Evolutionary conservation across 2,329 filamentous ascomycete genomes (phyloP), one percentile per base, ranked within the genome.

Genomic region (Nigrospora sphaerica): DNA sequence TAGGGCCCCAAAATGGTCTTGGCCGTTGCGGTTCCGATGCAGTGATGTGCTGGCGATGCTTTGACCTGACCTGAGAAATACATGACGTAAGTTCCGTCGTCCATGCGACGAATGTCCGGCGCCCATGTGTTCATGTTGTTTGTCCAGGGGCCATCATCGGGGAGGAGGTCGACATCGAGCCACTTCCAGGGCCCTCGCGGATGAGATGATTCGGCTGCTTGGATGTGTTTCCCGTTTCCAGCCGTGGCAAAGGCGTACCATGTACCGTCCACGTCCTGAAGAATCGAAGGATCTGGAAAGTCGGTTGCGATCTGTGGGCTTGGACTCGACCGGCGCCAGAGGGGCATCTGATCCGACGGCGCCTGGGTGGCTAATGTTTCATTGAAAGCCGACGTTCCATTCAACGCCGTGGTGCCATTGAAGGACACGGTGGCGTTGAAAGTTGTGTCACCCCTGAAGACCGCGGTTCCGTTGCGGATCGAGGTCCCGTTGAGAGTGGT

Each of bases 201-300:
- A 41, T 74, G 69, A 1, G 62, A 50, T 3, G 75, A 75, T 3
- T 55, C 65, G 2, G 80, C 80, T 4, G 77, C 68, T 52, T 81
- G 80, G 6, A 83, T 66, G 46, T 76, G 65, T 17, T 69, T 64
- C 40, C 67, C 72, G 46, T 71, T 72, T 44, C 68, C 68, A 42
- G 71, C 72, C 2, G 77, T 81, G 4, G 71, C 77, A 58, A 81
- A 83, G 9, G 79, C 74, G 53, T 82, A 79, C 69, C 74, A 83
- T 2, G 62, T 66, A 9, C 69, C 72, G 50, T 74, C 66, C 4
- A 62, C 46, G 33, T 63, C 68, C 53, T 72, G 59, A 41, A 82
- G 55, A 42, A 83, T 68, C 12, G 69, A 62, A 9, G 78, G 78
- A 51, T 81, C 77, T 12, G 78, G 69, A 55, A 81, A 81, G 61